Percentiles rank a stretch among this genome's conserved stretches.
These are phyloP conservation scores for Erodium maritimum DNA, from an alignment of 345 rosid species.

Conservation along the genomic window DNA sequence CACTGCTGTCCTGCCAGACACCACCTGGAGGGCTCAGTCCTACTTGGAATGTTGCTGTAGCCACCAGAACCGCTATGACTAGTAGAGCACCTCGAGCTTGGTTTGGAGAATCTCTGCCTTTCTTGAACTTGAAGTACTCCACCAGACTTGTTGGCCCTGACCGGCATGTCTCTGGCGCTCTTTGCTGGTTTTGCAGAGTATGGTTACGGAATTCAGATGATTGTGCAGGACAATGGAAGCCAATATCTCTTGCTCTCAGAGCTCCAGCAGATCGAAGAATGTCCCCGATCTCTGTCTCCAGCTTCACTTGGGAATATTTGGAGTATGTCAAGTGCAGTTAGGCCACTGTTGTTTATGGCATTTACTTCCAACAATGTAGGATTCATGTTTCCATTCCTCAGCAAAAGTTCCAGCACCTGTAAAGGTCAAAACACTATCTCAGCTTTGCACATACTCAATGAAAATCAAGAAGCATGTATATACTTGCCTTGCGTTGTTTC, in stretches of 20 bases:
- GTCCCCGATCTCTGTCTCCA: conserved; percentile 36
- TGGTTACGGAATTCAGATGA: no score
- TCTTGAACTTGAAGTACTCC: conserved; percentile 48
- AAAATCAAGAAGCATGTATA: no score
- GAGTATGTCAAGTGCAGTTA: conserved; percentile 35
- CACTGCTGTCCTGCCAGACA: conserved; percentile 34
- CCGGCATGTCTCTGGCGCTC: conserved; percentile 13
- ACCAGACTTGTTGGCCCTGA: conserved; percentile 12
- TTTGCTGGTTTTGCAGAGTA: neutral
- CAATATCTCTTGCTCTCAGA: conserved; percentile 13
- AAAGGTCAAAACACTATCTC: no score
- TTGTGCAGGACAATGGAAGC: no score
- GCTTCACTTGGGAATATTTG: conserved; percentile 47
- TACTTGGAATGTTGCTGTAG: conserved; percentile 39
- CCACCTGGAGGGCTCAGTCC: conserved; percentile 48
- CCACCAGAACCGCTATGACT: conserved; percentile 39
- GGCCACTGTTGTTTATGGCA: conserved; percentile 28
- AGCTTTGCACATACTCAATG: no score
- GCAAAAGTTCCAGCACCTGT: conserved; percentile 39
- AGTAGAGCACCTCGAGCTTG: conserved; percentile 32
- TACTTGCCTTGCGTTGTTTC: no score
- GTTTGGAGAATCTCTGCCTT: conserved; percentile 45
- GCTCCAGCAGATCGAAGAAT: conserved; percentile 31
- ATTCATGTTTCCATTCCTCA: conserved; percentile 13
- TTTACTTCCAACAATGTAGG: conserved; percentile 26